A percentile compares a stretch with the other conserved stretches of the same genome.
These are phyloP conservation scores for Boletus vermiculosoides DNA, from an alignment of 768 basidiomycete species.

Conservation along the genomic window DNA sequence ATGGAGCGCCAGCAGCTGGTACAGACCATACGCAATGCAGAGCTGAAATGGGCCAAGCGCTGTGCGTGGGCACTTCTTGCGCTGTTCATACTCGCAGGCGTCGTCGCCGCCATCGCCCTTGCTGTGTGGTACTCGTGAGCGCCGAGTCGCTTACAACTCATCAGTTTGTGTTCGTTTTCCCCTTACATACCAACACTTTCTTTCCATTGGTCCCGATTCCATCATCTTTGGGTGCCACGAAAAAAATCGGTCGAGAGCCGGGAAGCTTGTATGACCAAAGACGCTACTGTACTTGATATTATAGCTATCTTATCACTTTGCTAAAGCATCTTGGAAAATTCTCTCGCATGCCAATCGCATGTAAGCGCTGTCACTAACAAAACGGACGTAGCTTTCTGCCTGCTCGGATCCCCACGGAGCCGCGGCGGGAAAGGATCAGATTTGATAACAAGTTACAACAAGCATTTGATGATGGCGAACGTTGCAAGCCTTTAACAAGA, in stretches of 20 bases:
- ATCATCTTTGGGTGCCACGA: neutral
- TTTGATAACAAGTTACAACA: neutral
- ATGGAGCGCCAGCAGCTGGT: slow-evolving; percentile 35
- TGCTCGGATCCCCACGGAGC: neutral
- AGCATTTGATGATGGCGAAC: neutral
- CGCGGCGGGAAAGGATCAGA: neutral
- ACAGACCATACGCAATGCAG: slow-evolving; percentile 33
- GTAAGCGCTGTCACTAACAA: neutral
- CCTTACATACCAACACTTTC: neutral
- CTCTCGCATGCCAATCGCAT: neutral
- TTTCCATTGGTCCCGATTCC: neutral
- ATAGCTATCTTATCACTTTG: neutral
- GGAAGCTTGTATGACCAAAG: neutral
- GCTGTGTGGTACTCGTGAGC: neutral
- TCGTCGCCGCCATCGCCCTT: neutral
- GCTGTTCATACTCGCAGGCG: neutral
- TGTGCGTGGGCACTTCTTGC: slow-evolving; percentile 16
- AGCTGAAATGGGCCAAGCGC: slow-evolving; percentile 44
- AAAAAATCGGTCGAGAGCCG: neutral
- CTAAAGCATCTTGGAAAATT: neutral
- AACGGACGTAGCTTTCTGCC: neutral
- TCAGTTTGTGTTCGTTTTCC: neutral
- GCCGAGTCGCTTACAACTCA: neutral
- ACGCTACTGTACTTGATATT: neutral
- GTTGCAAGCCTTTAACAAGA: neutral